Evolutionary conservation across 768 basidiomycete species (phyloP), one percentile per base, ranked within the genome.

Genomic region (Suillus decipiens): DNA sequence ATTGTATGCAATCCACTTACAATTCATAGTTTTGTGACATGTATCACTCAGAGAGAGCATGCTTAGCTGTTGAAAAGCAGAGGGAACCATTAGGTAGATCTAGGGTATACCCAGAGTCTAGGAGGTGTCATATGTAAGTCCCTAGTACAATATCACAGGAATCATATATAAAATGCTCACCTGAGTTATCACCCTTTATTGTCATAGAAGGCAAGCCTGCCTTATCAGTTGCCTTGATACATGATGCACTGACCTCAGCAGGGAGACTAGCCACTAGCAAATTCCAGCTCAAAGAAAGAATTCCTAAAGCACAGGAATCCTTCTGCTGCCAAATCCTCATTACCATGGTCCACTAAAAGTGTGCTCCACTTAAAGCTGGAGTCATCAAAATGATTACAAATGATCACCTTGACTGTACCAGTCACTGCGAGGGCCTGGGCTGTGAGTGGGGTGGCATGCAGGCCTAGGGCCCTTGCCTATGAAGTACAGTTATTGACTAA

Each of bases 21-120:
- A 9, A 4, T 3, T 4, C 31, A 15, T 61, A 61, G 36, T 61
- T 61, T 47, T 50, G 43, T 6, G 60, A 61, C 47, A 61, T 61
- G 36, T 61, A 61, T 9, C 22, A 33, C 47, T 61, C 47, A 8
- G 60, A 22, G 36, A 47, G 60, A 37, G 11, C 36, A 8, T 11
- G 36, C 8, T 37, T 10, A 10, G 36, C 36, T 37, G 36, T 37
- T 11, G 10, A 37, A 19, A 48, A 61, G 33, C 8, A 17, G 36
- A 61, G 36, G 15, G 59, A 12, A 48, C 45, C 59, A 14, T 48
- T 17, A 19, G 42, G 45, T 15, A 60, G n/a, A 3, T 60, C 43
- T 10, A 60, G 59, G 19, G 42, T 43, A 43, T 43, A 43, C 42
- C 42, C 42, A 28, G 43, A 45, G 43, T 45, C 43, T 45, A 10